These are phyloP conservation scores for Dendrothele bispora DNA, from an alignment of 768 basidiomycete species.

Conservation along the genomic window DNA sequence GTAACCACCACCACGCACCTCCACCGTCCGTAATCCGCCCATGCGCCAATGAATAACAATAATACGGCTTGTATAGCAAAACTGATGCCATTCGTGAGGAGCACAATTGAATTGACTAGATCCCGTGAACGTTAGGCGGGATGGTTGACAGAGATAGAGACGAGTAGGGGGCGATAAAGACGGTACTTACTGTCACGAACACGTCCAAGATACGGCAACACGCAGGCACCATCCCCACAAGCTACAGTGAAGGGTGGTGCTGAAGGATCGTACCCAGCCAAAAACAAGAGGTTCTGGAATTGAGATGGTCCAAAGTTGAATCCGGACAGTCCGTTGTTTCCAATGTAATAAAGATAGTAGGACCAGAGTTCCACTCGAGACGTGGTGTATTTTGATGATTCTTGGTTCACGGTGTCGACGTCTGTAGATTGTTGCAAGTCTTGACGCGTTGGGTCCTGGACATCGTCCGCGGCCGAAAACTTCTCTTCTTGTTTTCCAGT, in stretches of 20 bases:
- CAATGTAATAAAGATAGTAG: slow-evolving; percentile 62
- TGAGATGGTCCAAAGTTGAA: slow-evolving; percentile 76
- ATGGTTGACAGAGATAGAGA: background rate
- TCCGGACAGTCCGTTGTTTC: slow-evolving; percentile 52
- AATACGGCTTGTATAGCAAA: slow-evolving; percentile 75
- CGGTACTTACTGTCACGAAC: slow-evolving; percentile 53
- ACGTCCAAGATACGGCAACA: slow-evolving; percentile 63
- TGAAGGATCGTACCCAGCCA: slow-evolving; percentile 73
- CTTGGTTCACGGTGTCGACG: background rate
- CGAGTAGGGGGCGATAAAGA: background rate
- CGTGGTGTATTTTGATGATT: slow-evolving; percentile 38
- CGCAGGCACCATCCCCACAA: slow-evolving; percentile 56
- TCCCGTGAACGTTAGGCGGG: background rate
- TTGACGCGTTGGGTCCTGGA: background rate
- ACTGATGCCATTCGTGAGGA: slow-evolving; percentile 77
- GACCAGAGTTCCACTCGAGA: slow-evolving; percentile 54
- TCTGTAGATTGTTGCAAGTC: background rate
- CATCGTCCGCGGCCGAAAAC: background rate
- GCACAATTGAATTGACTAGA: slow-evolving; percentile 80
- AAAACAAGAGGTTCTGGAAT: slow-evolving; percentile 71
- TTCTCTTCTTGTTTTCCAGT: background rate
- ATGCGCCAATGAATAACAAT: slow-evolving; percentile 67
- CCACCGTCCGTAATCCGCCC: slow-evolving; percentile 84
- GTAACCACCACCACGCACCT: slow-evolving; percentile 66
- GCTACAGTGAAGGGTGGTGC: slow-evolving; percentile 50